Conservation (phyloP, 148 eudicot species). For the Dysphania ambrosioides region DNA sequence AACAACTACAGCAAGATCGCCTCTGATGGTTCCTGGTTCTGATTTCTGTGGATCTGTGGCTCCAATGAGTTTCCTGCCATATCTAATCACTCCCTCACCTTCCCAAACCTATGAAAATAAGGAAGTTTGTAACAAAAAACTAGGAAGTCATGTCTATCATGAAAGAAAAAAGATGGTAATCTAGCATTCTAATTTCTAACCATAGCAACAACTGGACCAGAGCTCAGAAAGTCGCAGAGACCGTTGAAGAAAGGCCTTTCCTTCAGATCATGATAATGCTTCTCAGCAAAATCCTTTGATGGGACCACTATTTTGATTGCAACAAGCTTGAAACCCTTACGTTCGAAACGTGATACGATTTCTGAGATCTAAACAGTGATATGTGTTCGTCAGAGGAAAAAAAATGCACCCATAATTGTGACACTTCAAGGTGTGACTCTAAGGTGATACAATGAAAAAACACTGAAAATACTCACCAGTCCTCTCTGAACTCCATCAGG, state of each 20-base stretch:
- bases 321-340: slow-evolving; percentile 93
- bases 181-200: slow-evolving; percentile 49
- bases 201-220: slow-evolving; percentile 98
- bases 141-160: not conserved
- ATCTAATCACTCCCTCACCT: slow-evolving; percentile 94
- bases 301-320: slow-evolving; percentile 79
- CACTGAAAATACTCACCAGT: slow-evolving; percentile 43
- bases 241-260: slow-evolving; percentile 94
- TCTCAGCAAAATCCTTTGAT: slow-evolving; percentile 80
- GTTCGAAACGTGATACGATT: slow-evolving; percentile 87
- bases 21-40: slow-evolving; percentile 98
- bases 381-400: not conserved
- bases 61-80: slow-evolving; percentile 93
- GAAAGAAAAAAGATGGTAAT: not conserved
- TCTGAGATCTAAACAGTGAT: slow-evolving; percentile 62
- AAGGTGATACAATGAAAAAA: not conserved
- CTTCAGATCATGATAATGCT: slow-evolving; percentile 94
- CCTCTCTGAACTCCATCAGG: slow-evolving; percentile 99
- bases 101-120: slow-evolving; percentile 81
- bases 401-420: not conserved
- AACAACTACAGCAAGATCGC: slow-evolving; percentile 91
- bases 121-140: not conserved
- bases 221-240: slow-evolving; percentile 90
- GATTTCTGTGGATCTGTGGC: slow-evolving; percentile 98
- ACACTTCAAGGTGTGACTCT: not conserved